Evolutionary conservation across 2,329 filamentous ascomycete species (phyloP), one percentile per base, ranked within the genome.

Genomic region (Ophiocordyceps camponoti-saundersi): DNA sequence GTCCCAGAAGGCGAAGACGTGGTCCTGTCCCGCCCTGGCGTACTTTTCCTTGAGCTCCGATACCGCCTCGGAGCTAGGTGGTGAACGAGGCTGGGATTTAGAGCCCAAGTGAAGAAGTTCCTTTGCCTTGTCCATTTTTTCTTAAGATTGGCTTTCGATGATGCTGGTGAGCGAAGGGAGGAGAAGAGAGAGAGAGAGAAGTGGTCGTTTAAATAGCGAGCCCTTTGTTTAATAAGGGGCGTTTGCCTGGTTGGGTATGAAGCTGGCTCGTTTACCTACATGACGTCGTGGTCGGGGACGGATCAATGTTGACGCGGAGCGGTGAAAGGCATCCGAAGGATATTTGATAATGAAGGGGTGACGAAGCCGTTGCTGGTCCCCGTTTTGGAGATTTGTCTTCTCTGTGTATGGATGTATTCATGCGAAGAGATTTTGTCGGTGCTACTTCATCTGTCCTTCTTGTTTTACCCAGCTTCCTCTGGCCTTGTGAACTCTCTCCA

Each of bases 1-100:
- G 59, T 95, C 86, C 70, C 85, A 95, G 67, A 69, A 96, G 48
- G 81, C 73, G 51, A 92, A 80, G 36, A 94, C 74, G 62, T 82
- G 90, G 52, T 80, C 79, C 58, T 81, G 80, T 62, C 95, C 89
- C 2, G 84, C 75, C 49, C 88, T 80, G 50, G 80, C 76, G 55
- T 92, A 72, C 59, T 81, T 82, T 54, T 72, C 70, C 65, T 90
- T 82, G 54, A 94, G 68, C 47, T 78, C 73, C 50, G 73, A 70
- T 56, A 88, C 67, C 59, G 85, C 75, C 52, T 85, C 76, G 48
- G 18, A n/a, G 36, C n/a, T 40, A 18, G 36, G 36, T 11, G 76
- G 63, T 36, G 76, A 74, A 49, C 85, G 80, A 55, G 75, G 70
- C 42, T 65, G 59, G 54, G 53, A 51, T 53, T 58, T 57, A 53